Percentiles rank a stretch among this genome's conserved stretches.
These are phyloP conservation scores for Syzygium grande DNA, from an alignment of 345 rosid species.

Conservation along the genomic window DNA sequence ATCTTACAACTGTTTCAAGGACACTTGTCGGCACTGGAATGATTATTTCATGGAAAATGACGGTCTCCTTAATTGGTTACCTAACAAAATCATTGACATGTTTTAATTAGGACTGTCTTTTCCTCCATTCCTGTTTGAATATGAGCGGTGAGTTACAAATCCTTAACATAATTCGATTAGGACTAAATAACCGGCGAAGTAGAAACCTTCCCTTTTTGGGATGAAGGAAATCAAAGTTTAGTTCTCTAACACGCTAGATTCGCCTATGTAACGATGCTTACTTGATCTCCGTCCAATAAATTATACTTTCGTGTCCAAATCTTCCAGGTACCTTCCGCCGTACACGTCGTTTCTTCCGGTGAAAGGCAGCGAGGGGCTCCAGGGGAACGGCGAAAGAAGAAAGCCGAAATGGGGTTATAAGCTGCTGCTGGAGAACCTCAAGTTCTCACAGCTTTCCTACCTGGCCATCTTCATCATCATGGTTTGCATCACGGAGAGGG, in stretches of 20 bases:
- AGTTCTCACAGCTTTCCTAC: conserved; percentile 21
- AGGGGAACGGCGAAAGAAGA: not conserved
- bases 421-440: conserved; percentile 6
- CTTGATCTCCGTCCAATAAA: not conserved
- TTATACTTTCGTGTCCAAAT: not conserved
- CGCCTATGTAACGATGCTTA: not conserved
- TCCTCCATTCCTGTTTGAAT: not conserved
- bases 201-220: not conserved
- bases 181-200: not conserved
- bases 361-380: not conserved
- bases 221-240: not conserved
- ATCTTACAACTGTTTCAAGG: not conserved
- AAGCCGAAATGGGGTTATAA: not conserved
- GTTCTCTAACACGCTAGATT: not conserved
- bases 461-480: conserved; percentile 16
- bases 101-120: not conserved
- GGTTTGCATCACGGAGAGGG: conserved; percentile 24
- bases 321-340: conserved; percentile 31
- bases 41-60: no score
- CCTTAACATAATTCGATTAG: not conserved
- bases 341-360: conserved; percentile 17
- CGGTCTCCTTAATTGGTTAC: not conserved
- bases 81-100: not conserved
- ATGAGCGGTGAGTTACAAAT: not conserved
- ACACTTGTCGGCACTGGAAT: not conserved